phyloP scores from a whole-genome alignment of 2,329 filamentous ascomycete genomes.

The Dactylellina cionopaga region DNA sequence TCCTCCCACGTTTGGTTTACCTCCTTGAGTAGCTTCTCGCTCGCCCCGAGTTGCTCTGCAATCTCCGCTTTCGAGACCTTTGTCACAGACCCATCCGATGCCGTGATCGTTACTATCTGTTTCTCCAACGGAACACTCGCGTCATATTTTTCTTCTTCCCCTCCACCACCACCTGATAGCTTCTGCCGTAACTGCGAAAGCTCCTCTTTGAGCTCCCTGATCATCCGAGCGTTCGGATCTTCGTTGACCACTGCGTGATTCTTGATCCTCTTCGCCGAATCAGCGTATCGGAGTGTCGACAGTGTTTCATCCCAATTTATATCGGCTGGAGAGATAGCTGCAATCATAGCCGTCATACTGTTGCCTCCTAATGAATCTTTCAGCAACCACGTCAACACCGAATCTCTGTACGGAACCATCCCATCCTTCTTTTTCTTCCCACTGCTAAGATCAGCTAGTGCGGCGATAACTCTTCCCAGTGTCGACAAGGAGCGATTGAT shows the following conservation, averaged over 20 bases:
- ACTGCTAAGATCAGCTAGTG: slow-evolving; percentile 87
- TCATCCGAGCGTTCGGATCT: slow-evolving; percentile 98
- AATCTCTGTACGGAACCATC: slow-evolving; percentile 95
- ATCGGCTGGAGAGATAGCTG: slow-evolving; percentile 95
- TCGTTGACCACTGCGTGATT: slow-evolving; percentile 99
- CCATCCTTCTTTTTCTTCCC: slow-evolving; percentile 77
- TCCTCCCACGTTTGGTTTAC: slow-evolving; percentile 99
- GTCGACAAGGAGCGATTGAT: slow-evolving; percentile 98
- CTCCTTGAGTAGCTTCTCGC: slow-evolving; percentile 93
- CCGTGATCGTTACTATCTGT: slow-evolving; percentile 94
- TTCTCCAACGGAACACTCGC: slow-evolving; percentile 92
- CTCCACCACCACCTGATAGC: slow-evolving; percentile 70
- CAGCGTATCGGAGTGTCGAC: slow-evolving; percentile 92
- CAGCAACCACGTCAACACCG: slow-evolving; percentile 91
- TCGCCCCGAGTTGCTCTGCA: slow-evolving; percentile 85
- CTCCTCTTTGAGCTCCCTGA: slow-evolving; percentile 96
- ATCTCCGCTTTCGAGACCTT: slow-evolving; percentile 99
- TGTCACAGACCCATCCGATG: slow-evolving; percentile 84
- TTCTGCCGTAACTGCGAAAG: slow-evolving; percentile 86
- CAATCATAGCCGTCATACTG: slow-evolving; percentile 99
- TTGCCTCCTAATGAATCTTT: slow-evolving; percentile 98
- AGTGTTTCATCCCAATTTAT: slow-evolving; percentile 99
- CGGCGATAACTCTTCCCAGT: slow-evolving; percentile 94
- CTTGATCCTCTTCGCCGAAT: slow-evolving; percentile 99
- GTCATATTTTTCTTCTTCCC: slow-evolving; percentile 84